Evolutionary conservation across 1,284 basidiomycete species (phyloP).

Genomic region (Mycena sp.): DNA sequence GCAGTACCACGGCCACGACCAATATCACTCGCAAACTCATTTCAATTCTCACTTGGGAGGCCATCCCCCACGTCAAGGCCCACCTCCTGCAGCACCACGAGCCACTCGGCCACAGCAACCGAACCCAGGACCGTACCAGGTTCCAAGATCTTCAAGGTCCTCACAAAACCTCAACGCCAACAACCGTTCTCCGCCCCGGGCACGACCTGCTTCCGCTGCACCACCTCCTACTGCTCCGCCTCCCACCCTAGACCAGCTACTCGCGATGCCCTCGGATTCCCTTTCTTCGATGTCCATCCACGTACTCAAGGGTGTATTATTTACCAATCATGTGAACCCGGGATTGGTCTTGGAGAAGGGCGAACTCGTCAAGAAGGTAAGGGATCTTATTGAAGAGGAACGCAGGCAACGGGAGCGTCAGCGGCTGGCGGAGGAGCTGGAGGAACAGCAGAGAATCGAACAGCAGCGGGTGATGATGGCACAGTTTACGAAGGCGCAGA

Average conservation of each 20-base stretch:
- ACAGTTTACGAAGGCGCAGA: conserved; percentile 46
- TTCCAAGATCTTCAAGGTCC: conserved; percentile 27
- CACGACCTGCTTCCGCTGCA: conserved; percentile 46
- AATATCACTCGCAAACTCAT: conserved; percentile 30
- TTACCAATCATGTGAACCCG: conserved; percentile 73
- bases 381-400: conserved; percentile 73
- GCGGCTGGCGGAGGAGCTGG: conserved; percentile 53
- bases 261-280: conserved; percentile 65
- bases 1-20: conserved; percentile 24
- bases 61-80: conserved; percentile 7
- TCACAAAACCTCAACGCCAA: conserved; percentile 30
- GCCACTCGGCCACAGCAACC: conserved; percentile 30
- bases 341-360: conserved; percentile 74
- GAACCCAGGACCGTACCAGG: conserved; percentile 19
- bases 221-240: conserved; percentile 44
- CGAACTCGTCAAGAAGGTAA: conserved; percentile 78
- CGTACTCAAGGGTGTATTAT: conserved; percentile 79
- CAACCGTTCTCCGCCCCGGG: conserved; percentile 40
- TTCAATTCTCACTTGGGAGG: conserved; percentile 13
- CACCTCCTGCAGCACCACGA: conserved; percentile 36
- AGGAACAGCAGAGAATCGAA: conserved; percentile 53
- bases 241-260: conserved; percentile 64
- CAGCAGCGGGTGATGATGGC: conserved; percentile 47
- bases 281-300: conserved; percentile 71
- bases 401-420: conserved; percentile 60